These are phyloP conservation scores for Suillus sp. DNA, from an alignment of 768 basidiomycete species.

Conservation along the genomic window DNA sequence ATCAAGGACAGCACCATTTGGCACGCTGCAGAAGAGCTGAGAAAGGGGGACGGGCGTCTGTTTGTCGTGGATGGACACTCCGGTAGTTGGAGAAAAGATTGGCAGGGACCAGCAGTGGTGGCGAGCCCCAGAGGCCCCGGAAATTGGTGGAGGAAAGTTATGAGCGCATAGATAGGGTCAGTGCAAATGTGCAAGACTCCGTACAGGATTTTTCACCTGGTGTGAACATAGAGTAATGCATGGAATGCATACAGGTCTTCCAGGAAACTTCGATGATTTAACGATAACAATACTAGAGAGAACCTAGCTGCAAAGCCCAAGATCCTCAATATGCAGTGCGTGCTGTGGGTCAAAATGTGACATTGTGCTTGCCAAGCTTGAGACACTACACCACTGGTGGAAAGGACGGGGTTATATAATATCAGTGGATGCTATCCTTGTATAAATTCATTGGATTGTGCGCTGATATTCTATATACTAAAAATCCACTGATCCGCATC, in stretches of 20 bases:
- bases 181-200: not conserved
- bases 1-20: conserved; percentile 17
- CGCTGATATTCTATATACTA: too few species aligned
- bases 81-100: conserved; percentile 16
- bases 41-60: conserved; percentile 16
- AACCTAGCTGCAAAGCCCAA: not conserved
- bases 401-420: too few species aligned
- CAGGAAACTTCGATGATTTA: not conserved
- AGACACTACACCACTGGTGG: too few species aligned
- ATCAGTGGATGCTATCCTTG: too few species aligned
- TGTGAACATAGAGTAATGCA: not conserved
- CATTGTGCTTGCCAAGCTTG: not conserved
- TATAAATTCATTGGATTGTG: too few species aligned
- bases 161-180: not conserved
- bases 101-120: conserved; percentile 11
- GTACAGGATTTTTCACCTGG: not conserved
- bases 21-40: conserved; percentile 18
- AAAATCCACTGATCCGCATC: too few species aligned
- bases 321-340: not conserved
- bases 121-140: conserved; percentile 11
- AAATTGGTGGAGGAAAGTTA: conserved; percentile 13
- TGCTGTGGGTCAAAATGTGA: not conserved
- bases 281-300: not conserved
- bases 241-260: not conserved
- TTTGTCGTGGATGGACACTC: conserved; percentile 15